Evolutionary conservation across 1,284 basidiomycete species (phyloP).

Genomic region (Neolentinus lepideus): DNA sequence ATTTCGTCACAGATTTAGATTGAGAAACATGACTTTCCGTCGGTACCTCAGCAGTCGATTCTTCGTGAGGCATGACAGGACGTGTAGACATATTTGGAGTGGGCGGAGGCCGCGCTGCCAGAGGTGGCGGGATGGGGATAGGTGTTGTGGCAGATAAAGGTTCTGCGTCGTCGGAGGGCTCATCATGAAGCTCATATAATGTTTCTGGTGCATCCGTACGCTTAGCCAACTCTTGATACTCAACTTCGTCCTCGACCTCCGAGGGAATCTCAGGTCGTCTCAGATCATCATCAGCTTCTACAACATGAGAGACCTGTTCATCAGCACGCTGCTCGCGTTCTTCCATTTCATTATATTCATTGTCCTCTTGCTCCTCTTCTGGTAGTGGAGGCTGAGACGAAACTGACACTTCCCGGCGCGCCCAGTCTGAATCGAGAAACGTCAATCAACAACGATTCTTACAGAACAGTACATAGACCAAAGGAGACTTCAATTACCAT

Average conservation of each 20-base stretch:
- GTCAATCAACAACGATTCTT: neutral
- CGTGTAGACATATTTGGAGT: neutral
- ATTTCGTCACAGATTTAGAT: neutral
- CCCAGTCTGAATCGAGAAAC: neutral
- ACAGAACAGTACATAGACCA: conserved; percentile 7
- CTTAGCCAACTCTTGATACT: neutral
- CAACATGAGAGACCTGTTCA: neutral
- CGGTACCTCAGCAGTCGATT: neutral
- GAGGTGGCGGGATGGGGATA: neutral
- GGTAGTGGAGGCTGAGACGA: neutral
- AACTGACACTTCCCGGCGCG: neutral
- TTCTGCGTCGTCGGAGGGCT: neutral
- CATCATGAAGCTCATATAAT: neutral
- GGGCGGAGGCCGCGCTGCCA: conserved; percentile 1
- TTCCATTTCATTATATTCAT: neutral
- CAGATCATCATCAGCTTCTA: neutral
- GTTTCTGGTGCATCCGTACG: neutral
- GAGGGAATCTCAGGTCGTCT: neutral
- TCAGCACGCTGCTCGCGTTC: too few species aligned
- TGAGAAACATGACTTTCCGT: neutral
- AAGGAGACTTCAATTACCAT: conserved; percentile 51
- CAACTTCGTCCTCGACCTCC: neutral
- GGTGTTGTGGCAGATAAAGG: neutral
- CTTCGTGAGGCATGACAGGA: neutral
- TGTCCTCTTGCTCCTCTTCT: neutral